Base-by-base conservation (phyloP, 2,329 filamentous ascomycete species). In the Diaporthe longicolla region DNA sequence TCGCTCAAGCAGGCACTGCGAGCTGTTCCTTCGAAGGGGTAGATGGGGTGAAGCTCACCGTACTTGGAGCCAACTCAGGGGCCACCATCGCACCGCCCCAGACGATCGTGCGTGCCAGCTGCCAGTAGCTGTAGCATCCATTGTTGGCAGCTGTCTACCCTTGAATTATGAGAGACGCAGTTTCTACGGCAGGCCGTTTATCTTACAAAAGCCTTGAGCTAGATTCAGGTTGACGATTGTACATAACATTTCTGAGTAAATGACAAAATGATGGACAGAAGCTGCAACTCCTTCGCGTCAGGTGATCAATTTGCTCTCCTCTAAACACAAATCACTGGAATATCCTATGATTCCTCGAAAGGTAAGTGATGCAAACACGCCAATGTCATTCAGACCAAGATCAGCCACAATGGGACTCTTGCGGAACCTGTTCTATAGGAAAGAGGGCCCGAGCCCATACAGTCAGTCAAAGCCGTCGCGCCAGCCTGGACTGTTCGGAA, bases 51-150 rank as follows among this genome's bases (percentile, higher is more conserved):
- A 68, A 72, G 61, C 61, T 74, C 17, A 69, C 70, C 6, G 63
- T 72, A 10, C 24, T 72, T 0, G 70, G 70, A 3, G 48, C 73
- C 17, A 61, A 57, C 26, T 50, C 37, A 11, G 73, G 73, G 26
- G 73, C 70, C 26, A 74, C 70, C 11, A 61, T 74, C 35, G 73
- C 73, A 45, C 70, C 73, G 35, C 73, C 73, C n/a, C 73, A 74
- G 57, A 68, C 52, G 26, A 70, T 70, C 15, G 55, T 35, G 4
- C 65, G 70, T 5, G 73, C 70, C 10, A 69, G 48, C 37, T 74
- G 73, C n/a, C 63, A 66, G 26, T 66, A 52, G 32, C 29, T 17
- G 1, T n/a, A 2, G 32, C 7, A 13, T 24, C 21, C 21, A 15
- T 37, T 9, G 7, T 35, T 17, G 7, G 1, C 2, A 26, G n/a